Evolutionary conservation across 2,329 filamentous ascomycete genomes (phyloP).

Genomic region (Fonsecaea multimorphosa): DNA sequence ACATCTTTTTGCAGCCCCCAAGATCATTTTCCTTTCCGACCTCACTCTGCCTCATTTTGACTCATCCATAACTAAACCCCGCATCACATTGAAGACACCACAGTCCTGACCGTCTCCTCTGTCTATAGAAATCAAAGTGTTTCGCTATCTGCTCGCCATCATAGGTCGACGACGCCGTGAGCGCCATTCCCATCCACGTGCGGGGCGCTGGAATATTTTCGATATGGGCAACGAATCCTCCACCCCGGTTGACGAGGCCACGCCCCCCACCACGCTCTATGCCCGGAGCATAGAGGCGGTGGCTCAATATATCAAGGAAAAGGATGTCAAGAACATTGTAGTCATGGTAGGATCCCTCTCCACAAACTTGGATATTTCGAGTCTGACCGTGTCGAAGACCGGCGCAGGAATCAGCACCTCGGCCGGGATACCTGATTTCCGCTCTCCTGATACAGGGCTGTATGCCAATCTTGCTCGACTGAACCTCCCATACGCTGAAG

Average conservation of each 20-base stretch:
- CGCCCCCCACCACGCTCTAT: conserved; percentile 68
- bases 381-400: conserved; percentile 56
- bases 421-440: conserved; percentile 85
- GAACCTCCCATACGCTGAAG: conserved; percentile 85
- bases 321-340: conserved; percentile 72
- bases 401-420: conserved; percentile 77
- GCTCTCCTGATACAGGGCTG: conserved; percentile 88
- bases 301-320: conserved; percentile 78
- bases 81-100: background rate
- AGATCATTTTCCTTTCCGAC: background rate
- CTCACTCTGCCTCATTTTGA: background rate
- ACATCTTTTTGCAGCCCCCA: background rate
- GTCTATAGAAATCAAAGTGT: conserved; percentile 20
- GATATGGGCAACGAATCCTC: conserved; percentile 91
- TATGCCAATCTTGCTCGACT: conserved; percentile 90
- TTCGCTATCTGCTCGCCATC: conserved; percentile 39
- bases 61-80: background rate
- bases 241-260: conserved; percentile 67
- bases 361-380: background rate
- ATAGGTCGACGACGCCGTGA: conserved; percentile 60
- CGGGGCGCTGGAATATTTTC: conserved; percentile 40
- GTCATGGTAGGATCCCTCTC: conserved; percentile 66
- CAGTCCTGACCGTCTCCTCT: conserved; percentile 10
- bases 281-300: conserved; percentile 74
- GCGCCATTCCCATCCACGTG: conserved; percentile 48